Conservation (phyloP, 2,329 filamentous ascomycete species). For the Pseudopithomyces chartarum region DNA sequence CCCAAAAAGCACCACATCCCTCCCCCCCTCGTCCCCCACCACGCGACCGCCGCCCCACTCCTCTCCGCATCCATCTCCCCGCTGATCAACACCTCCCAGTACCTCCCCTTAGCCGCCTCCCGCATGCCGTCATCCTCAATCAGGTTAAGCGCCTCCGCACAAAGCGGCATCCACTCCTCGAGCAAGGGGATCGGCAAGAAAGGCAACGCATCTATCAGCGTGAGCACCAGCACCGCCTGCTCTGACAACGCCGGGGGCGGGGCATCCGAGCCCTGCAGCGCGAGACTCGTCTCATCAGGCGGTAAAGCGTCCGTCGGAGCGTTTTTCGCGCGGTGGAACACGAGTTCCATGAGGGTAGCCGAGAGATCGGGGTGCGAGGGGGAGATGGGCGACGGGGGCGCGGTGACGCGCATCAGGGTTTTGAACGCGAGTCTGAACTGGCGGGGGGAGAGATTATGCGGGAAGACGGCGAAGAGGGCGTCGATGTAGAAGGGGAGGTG, state of each 20-base stretch:
- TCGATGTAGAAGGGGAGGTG: conserved; percentile 85
- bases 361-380: conserved; percentile 77
- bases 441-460: conserved; percentile 74
- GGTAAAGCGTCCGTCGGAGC: conserved; percentile 54
- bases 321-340: conserved; percentile 67
- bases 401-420: conserved; percentile 79
- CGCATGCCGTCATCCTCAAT: conserved; percentile 68
- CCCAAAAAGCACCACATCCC: conserved; percentile 61
- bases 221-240: conserved; percentile 75
- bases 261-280: conserved; percentile 40
- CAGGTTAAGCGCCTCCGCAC: conserved; percentile 69
- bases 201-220: conserved; percentile 78
- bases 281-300: conserved; percentile 46
- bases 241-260: conserved; percentile 65
- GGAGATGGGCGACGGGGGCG: conserved; percentile 77
- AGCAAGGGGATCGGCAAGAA: conserved; percentile 71
- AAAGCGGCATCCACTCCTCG: conserved; percentile 79
- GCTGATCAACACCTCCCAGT: conserved; percentile 78
- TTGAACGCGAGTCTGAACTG: conserved; percentile 91
- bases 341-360: conserved; percentile 78
- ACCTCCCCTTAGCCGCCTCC: conserved; percentile 68
- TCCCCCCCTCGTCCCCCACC: conserved; percentile 77
- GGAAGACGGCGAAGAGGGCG: conserved; percentile 79
- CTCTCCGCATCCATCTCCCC: conserved; percentile 90
- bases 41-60: conserved; percentile 76